Percentiles rank a stretch among this genome's conserved stretches.
These are phyloP conservation scores for Omphalotus olearius DNA, from an alignment of 1,284 basidiomycete species.

Conservation along the genomic window DNA sequence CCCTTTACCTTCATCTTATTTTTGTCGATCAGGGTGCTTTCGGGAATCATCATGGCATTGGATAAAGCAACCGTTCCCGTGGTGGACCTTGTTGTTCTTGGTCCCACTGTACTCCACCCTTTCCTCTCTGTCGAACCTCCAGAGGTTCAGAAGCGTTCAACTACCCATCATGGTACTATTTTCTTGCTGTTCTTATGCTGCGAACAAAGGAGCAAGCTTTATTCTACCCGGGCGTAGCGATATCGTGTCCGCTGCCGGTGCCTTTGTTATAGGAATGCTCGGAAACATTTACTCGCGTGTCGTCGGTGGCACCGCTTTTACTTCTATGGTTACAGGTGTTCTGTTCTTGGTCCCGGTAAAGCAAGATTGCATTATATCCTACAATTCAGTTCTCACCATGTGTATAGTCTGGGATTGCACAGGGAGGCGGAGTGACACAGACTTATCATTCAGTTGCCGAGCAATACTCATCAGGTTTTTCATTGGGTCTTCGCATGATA, in stretches of 20 bases:
- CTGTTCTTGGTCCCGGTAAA: constrained; percentile 77
- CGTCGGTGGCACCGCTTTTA: constrained; percentile 79
- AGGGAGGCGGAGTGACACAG: constrained; percentile 78
- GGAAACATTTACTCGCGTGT: constrained; percentile 80
- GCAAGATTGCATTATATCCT: constrained; percentile 5
- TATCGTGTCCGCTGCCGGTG: constrained; percentile 73
- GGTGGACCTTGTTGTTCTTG: constrained; percentile 72
- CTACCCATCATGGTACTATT: constrained; percentile 77
- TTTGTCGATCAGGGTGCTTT: constrained; percentile 54
- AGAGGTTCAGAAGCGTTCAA: constrained; percentile 65
- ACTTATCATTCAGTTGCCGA: constrained; percentile 59
- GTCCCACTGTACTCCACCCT: constrained; percentile 79
- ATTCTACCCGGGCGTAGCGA: constrained; percentile 48
- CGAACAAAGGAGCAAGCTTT: constrained; percentile 54
- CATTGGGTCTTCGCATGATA: constrained; percentile 73
- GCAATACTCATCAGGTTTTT: constrained; percentile 66
- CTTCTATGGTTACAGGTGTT: constrained; percentile 85
- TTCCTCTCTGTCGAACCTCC: constrained; percentile 77
- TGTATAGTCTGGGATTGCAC: constrained; percentile 74
- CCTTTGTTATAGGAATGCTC: constrained; percentile 75
- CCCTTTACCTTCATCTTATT: neutral
- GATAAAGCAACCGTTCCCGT: constrained; percentile 72
- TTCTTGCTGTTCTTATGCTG: constrained; percentile 71
- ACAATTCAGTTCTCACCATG: neutral
- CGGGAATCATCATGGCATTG: constrained; percentile 71